Base-by-base conservation (phyloP, 139 green algal species). In the Dunaliella sp. region DNA sequence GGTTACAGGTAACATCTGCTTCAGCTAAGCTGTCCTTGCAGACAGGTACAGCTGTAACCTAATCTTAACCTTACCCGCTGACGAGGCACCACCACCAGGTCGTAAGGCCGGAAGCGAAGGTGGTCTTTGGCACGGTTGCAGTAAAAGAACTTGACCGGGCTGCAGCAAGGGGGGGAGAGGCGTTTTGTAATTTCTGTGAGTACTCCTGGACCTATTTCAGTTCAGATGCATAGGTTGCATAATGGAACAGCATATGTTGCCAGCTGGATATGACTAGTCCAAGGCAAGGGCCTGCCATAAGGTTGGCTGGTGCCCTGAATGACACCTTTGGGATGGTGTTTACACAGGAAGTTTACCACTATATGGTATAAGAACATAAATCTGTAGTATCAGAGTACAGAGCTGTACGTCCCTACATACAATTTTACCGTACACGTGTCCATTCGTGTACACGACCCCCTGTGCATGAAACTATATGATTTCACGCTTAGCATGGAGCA, bases 111-210 rank as follows among this genome's bases (percentile, higher is more conserved):
- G 89, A 93, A 95, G 2, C 91, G 86, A 1, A 93, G 36, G 1
- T 85, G 87, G 77, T 88, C 89, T 28, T 89, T 87, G 25, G 90
- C 88, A 80, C 90, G 93, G 87, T 94, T 93, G 90, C 94, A 97
- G 90, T 95, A 95, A 86, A 97, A 96, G 86, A 97, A 96, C 85
- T 96, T 96, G n/a, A 96, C 89, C 34, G 91, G 59, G 78, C 89
- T 91, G 81, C 57, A 65, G 48, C 48, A 65, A 65, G 48, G 7
- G 48, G n/a, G n/a, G n/a, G n/a, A 78, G 3, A 78, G 26, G 73
- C 73, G 73, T 78, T 33, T 65, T 65, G 48, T 65, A 16, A 16
- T 65, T 7, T 7, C 48, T 65, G 48, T 65, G 7, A 65, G 48
- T 16, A 65, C 48, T n/a, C n/a, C n/a, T n/a, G n/a, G n/a, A 65